Conservation (phyloP, 495 filamentous ascomycete genomes). For the Tuber magnatum region DNA sequence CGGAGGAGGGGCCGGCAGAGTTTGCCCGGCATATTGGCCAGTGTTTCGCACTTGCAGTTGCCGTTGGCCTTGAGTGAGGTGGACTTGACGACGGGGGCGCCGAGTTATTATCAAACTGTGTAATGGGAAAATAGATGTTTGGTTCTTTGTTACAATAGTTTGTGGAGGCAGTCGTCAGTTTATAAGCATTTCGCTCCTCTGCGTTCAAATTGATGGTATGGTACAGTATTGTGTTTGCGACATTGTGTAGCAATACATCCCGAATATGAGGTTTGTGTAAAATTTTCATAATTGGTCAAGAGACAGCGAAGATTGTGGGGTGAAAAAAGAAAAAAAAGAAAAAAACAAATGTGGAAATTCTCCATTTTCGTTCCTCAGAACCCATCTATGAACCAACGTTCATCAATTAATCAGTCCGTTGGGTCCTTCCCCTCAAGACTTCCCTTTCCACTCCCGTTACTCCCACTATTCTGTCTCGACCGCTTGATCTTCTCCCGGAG, state of each 20-base stretch:
- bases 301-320: not conserved
- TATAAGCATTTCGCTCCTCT: not conserved
- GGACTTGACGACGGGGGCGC: conserved; percentile 26
- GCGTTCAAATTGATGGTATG: conserved; percentile 2
- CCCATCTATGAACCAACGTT: conserved; percentile 1
- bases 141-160: not conserved
- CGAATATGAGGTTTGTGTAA: not conserved
- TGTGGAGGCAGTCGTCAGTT: not conserved
- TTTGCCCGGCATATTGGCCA: not conserved
- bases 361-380: not conserved
- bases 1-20: conserved; percentile 24
- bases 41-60: conserved; percentile 5
- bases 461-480: conserved; percentile 34
- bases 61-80: conserved; percentile 28
- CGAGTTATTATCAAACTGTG: conserved; percentile 31
- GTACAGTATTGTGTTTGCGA: not conserved
- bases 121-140: conserved; percentile 1
- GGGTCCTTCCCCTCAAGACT: not conserved
- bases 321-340: conserved; percentile 6
- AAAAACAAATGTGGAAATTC: not conserved
- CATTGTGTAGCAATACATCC: not conserved
- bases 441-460: conserved; percentile 24
- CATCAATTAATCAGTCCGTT: conserved; percentile 18
- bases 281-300: not conserved
- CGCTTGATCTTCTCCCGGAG: conserved; percentile 59